Evolutionary conservation across 495 filamentous ascomycete genomes (phyloP), one percentile per base, ranked within the genome.

Genomic region (Elasticomyces elasticus): DNA sequence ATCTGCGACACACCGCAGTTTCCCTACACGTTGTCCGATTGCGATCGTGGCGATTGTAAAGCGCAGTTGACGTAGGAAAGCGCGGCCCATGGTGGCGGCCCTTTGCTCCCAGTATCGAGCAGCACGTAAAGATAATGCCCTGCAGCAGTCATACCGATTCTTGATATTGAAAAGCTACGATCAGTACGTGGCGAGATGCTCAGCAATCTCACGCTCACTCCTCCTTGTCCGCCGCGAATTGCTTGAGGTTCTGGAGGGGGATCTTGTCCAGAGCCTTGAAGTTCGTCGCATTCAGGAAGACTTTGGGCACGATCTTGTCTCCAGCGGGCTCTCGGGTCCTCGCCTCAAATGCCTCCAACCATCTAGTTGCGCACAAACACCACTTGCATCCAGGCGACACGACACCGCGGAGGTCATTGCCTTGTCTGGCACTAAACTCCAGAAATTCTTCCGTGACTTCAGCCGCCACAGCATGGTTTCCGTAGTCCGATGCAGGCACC

Each of bases 301-400:
- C 70, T 64, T 64, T 68, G 19, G 68, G 68, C 44, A 71, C 68
- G 24, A 60, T 63, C 51, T 64, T 46, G 43, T 71, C 68, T 9
- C 62, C 57, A 27, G 69, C 68, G n/a, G 61, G 54, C 22, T 68
- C 71, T 11, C 52, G 58, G 19, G 64, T 69, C 45, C 71, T 61
- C 10, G 71, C 66, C 13, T 75, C 66, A 44, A 74, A 71, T 15
- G 73, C 77, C 56, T 79, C 76, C 59, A 72, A 71, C 76, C 76
- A 80, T 35, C 76, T 59, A 15, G 58, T 57, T 4, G 76, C 74
- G 58, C 77, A 77, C 9, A 82, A 61, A 59, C 81, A 83, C 79
- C 45, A 82, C 55, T 74, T 75, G 49, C 77, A 80, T 4, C 80
- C 79, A 12, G 64, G 69, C 24, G 69, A 76, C 25, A 82, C 68